Evolutionary conservation across 306 rosid genomes (phyloP).

Genomic region (Senna tora): DNA sequence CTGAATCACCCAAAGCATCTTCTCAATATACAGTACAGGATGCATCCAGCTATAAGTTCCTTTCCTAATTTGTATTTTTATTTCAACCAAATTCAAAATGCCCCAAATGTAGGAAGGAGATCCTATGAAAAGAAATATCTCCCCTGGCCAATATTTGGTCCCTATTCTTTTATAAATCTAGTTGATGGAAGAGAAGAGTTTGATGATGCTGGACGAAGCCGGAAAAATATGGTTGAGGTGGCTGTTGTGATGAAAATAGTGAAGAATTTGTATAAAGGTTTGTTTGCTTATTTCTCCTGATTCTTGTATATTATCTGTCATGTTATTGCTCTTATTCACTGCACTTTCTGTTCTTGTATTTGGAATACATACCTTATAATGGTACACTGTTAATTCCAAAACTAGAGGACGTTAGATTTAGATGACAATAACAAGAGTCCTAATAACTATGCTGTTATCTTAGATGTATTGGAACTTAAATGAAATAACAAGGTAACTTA

Average conservation of each 20-base stretch:
- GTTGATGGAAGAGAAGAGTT: slow-evolving; percentile 63
- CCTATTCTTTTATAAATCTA: slow-evolving; percentile 69
- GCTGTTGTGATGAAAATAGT: slow-evolving; percentile 53
- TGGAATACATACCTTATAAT: no score
- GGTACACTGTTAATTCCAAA: neutral
- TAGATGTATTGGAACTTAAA: neutral
- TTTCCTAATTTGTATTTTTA: slow-evolving; percentile 70
- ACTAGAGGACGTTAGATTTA: neutral
- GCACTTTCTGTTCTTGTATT: neutral
- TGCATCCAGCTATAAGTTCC: slow-evolving; percentile 71
- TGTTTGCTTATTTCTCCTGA: neutral
- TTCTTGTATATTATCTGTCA: neutral
- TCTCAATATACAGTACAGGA: slow-evolving; percentile 64
- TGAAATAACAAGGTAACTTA: neutral
- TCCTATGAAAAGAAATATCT: slow-evolving; percentile 50
- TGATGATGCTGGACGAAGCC: slow-evolving; percentile 61
- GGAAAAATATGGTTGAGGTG: slow-evolving; percentile 67
- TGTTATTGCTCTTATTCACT: neutral
- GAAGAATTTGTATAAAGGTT: slow-evolving; percentile 54
- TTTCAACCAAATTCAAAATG: slow-evolving; percentile 46
- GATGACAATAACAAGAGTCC: neutral
- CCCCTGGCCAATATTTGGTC: slow-evolving; percentile 57
- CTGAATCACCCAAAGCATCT: slow-evolving; percentile 49
- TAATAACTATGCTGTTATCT: no score
- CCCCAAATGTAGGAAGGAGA: slow-evolving; percentile 48